Evolutionary conservation across 495 filamentous ascomycete species (phyloP), one percentile per base, ranked within the genome.

Genomic region (Lineolata rhizophorae): DNA sequence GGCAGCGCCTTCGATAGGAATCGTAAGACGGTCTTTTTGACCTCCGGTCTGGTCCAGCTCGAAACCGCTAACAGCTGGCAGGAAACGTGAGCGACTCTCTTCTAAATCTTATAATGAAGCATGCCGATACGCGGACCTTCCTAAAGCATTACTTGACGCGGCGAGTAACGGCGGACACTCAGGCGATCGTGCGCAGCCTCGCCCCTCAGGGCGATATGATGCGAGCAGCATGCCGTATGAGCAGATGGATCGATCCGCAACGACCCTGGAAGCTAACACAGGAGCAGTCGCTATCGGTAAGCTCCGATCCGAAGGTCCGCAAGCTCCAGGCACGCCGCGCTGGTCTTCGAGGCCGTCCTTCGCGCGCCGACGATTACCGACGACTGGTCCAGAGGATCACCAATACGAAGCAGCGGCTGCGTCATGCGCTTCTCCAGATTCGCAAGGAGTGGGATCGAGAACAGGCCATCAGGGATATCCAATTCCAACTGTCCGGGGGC

Each of bases 61-160:
- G n/a, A n/a, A n/a, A n/a, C n/a, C n/a, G n/a, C n/a, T n/a, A n/a
- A n/a, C n/a, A n/a, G n/a, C n/a, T 12, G 10, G 36, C 31, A 53
- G 41, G 46, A 38, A 28, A 33, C 19, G 42, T 57, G 15, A 56
- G 51, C 32, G 45, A 56, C 29, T 39, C 41, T 30, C 45, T 53
- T 16, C 43, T 39, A 14, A 55, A 53, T 16, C 38, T 55, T 14
- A n/a, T n/a, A n/a, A n/a, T n/a, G n/a, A n/a, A n/a, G n/a, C n/a
- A n/a, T n/a, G n/a, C n/a, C n/a, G n/a, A 49, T 55, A 50, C 44
- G 20, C 32, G 41, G 6, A 53, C 51, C 18, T 54, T 54, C 37
- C 29, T 56, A 10, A 45, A 46, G 27, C 45, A 47, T 39, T 56
- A 54, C 37, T 47, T 54, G 34, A 37, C 27, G 18, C 34, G 42